These are phyloP conservation scores for Salvia splendens DNA, from an alignment of 257 asterid genomes.

Conservation along the genomic window DNA sequence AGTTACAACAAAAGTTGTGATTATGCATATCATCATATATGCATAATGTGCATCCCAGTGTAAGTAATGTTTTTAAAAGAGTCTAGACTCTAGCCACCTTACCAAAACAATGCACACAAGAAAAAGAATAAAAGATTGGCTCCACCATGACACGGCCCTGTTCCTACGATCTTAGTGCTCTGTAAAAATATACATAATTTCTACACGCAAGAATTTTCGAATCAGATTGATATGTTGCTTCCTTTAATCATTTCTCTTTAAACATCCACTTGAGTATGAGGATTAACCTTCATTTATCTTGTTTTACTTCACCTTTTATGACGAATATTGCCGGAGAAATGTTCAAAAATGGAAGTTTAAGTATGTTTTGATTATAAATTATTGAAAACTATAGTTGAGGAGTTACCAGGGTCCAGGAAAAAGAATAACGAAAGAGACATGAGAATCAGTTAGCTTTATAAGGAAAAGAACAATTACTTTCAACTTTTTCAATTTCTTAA, in stretches of 20 bases:
- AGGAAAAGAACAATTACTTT: constrained; percentile 44
- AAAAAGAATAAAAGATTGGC: constrained; percentile 16
- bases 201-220: constrained; percentile 40
- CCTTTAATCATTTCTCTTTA: constrained; percentile 54
- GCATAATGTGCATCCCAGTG: constrained; percentile 26
- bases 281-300: constrained; percentile 35
- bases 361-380: constrained; percentile 51
- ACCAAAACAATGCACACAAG: neutral
- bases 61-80: constrained; percentile 21
- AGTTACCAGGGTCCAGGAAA: neutral
- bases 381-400: constrained; percentile 32
- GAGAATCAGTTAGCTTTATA: constrained; percentile 46
- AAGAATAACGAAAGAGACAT: constrained; percentile 30
- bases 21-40: constrained; percentile 6
- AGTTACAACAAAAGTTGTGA: constrained; percentile 14
- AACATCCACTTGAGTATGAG: constrained; percentile 25
- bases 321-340: constrained; percentile 36
- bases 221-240: constrained; percentile 42
- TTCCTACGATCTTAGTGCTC: constrained; percentile 35
- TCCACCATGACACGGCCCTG: constrained; percentile 31
- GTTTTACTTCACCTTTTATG: constrained; percentile 36
- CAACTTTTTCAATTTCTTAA: constrained; percentile 28
- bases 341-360: constrained; percentile 32
- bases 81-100: constrained; percentile 11
- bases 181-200: constrained; percentile 26